Conservation (phyloP, 208 protist species). For the Trypanosoma mega region DNA sequence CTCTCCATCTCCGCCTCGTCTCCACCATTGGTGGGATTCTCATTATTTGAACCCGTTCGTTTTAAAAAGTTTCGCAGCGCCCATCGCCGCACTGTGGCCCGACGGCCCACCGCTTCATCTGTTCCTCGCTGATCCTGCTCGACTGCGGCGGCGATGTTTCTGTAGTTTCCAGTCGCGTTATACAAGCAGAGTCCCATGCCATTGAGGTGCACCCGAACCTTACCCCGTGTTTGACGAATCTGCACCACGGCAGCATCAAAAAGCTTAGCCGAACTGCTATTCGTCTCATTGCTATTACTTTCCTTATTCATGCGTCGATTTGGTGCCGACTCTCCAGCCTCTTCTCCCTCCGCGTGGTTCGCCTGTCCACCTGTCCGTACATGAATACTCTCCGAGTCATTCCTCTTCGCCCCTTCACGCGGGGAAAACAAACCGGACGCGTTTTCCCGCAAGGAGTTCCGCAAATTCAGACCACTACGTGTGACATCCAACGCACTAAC, state of each 20-base stretch:
- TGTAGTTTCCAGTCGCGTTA: constrained; percentile 85
- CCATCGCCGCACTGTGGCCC: background rate
- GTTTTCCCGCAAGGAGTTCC: too few relatives aligned
- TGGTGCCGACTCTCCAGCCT: background rate
- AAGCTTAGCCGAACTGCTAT: constrained; percentile 41
- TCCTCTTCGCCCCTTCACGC: too few relatives aligned
- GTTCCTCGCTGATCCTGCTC: constrained; percentile 1
- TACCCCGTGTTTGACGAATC: constrained; percentile 55
- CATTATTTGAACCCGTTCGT: background rate
- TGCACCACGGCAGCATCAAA: constrained; percentile 58
- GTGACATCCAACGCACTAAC: background rate
- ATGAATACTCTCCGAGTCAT: too few relatives aligned
- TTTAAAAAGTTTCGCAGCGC: constrained; percentile 2
- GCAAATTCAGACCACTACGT: too few relatives aligned
- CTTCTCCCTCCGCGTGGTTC: background rate
- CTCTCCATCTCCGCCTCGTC: background rate
- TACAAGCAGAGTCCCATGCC: constrained; percentile 76
- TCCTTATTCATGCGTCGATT: background rate
- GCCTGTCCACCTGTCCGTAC: too few relatives aligned
- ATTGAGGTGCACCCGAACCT: constrained; percentile 79
- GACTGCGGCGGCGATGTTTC: constrained; percentile 34
- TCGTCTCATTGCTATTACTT: background rate
- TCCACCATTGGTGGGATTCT: background rate
- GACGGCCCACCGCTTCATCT: constrained; percentile 1
- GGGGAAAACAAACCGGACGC: too few relatives aligned